Conservation (phyloP, 108 stramenopile genomes). For the Epithemia pelagica region DNA sequence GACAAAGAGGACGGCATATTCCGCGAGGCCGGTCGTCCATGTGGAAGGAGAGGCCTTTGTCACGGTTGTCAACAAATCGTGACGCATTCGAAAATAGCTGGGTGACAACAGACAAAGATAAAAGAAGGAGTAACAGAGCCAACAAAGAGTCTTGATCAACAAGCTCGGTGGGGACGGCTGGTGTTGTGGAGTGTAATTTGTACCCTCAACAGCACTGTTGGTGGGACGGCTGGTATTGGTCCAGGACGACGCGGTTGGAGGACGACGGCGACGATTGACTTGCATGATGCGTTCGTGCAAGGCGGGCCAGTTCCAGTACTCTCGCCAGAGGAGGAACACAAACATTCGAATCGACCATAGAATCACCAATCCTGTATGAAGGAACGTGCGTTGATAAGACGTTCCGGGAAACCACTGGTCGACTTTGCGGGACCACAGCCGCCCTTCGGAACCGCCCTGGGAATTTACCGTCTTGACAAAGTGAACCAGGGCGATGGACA, state of each 20-base stretch:
- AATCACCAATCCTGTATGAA: constrained; percentile 38
- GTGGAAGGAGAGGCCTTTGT: neutral
- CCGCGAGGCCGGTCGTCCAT: neutral
- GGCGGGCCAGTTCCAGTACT: constrained; percentile 42
- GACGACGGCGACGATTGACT: constrained; percentile 5
- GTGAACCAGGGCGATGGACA: constrained; percentile 17
- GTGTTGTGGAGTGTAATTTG: neutral
- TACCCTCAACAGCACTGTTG: neutral
- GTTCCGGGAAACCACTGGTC: neutral
- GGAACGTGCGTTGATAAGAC: constrained; percentile 4
- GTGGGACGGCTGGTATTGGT: neutral
- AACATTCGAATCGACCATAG: constrained; percentile 42
- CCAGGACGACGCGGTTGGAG: neutral
- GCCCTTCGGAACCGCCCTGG: too few relatives aligned
- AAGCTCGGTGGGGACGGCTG: neutral
- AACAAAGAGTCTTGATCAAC: constrained; percentile 22
- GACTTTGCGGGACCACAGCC: neutral
- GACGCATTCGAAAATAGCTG: constrained; percentile 28
- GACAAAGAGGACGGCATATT: constrained; percentile 1
- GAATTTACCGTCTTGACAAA: neutral
- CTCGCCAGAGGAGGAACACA: constrained; percentile 41
- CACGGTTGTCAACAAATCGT: neutral
- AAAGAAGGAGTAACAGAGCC: constrained; percentile 41
- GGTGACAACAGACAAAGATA: constrained; percentile 35
- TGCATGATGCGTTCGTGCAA: constrained; percentile 35